Evolutionary conservation across 768 basidiomycete species (phyloP).

Genomic region (Kwoniella shandongensis): DNA sequence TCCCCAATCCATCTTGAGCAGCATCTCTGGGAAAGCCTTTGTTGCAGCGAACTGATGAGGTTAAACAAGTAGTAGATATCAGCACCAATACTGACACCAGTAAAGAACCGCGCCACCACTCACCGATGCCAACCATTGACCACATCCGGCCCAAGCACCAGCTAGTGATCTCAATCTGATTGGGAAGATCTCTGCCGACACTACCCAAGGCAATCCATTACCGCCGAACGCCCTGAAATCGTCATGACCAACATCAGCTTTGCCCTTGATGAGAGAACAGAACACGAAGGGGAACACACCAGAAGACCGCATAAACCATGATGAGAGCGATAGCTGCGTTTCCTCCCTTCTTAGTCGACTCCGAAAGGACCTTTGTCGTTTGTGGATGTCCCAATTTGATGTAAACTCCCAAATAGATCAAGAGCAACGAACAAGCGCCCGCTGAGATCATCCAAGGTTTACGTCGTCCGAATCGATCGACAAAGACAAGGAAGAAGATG

Average conservation of each 20-base stretch:
- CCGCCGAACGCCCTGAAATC: conserved; percentile 35
- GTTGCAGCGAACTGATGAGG: conserved; percentile 45
- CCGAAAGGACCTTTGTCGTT: conserved; percentile 10
- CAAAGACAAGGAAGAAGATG: conserved; percentile 52
- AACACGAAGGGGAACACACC: background rate
- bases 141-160: conserved; percentile 34
- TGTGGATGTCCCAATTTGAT: conserved; percentile 55
- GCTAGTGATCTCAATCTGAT: conserved; percentile 36
- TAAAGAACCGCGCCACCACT: too few species aligned
- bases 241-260: background rate
- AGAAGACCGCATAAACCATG: conserved; percentile 33
- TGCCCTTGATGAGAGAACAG: background rate
- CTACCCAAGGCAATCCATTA: conserved; percentile 60
- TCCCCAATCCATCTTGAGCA: conserved; percentile 41
- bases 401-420: conserved; percentile 59
- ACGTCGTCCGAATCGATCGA: conserved; percentile 56
- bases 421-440: conserved; percentile 54
- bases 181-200: conserved; percentile 52
- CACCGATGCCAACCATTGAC: conserved; percentile 28
- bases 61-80: conserved; percentile 13
- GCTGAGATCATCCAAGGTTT: conserved; percentile 57
- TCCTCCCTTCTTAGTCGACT: conserved; percentile 30
- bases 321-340: conserved; percentile 44
- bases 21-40: conserved; percentile 51
- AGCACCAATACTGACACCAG: too few species aligned